Evolutionary conservation across 1,284 basidiomycete species (phyloP).

Genomic region (Cutaneotrichosporon sp.): DNA sequence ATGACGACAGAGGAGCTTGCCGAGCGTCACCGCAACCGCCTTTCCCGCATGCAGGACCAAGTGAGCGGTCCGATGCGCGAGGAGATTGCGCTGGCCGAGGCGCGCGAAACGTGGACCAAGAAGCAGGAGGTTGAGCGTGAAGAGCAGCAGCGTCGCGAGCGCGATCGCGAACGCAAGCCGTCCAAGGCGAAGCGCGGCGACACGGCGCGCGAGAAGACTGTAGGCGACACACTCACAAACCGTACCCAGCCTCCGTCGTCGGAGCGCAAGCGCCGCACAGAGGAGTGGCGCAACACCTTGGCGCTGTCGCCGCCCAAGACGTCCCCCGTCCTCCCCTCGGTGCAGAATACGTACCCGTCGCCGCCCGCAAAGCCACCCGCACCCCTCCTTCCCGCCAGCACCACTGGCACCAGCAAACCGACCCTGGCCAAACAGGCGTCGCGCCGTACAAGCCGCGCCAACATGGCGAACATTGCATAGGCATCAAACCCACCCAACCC

Average conservation of each 20-base stretch:
- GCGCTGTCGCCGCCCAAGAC: constrained; percentile 1
- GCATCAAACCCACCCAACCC: not conserved
- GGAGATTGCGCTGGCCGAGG: constrained; percentile 25
- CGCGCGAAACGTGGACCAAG: constrained; percentile 11
- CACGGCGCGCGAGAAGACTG: constrained; percentile 1
- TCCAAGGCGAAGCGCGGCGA: constrained; percentile 7
- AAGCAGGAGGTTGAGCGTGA: constrained; percentile 12
- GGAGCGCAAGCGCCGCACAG: constrained; percentile 10
- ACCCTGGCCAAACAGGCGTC: not conserved
- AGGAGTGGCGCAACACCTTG: constrained; percentile 16
- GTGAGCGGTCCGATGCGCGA: constrained; percentile 37
- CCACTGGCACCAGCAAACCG: not conserved
- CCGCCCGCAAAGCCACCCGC: not conserved
- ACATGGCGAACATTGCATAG: constrained; percentile 3
- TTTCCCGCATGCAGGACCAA: constrained; percentile 42
- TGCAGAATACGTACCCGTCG: not conserved
- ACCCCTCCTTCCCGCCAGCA: not conserved
- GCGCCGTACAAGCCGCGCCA: not conserved
- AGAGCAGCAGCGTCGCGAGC: constrained; percentile 5
- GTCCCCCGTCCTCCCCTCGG: not conserved
- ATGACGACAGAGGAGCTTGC: constrained; percentile 46
- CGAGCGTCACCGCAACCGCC: constrained; percentile 38
- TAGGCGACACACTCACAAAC: constrained; percentile 2
- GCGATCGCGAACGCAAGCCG: not conserved
- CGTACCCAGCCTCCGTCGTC: not conserved